Evolutionary conservation across 257 asterid genomes (phyloP).

Genomic region (Rauvolfia tetraphylla): DNA sequence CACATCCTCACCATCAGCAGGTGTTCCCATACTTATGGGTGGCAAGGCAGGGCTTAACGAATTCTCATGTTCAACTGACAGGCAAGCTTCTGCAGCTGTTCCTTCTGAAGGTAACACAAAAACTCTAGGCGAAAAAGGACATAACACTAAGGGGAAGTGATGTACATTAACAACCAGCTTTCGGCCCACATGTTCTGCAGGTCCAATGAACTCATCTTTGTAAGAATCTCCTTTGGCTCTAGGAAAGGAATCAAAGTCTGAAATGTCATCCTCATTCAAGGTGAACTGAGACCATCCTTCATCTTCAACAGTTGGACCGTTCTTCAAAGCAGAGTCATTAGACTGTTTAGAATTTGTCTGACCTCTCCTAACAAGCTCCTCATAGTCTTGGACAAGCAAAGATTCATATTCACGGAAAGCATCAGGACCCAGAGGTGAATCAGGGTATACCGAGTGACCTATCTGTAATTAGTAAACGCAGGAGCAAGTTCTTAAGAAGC

Average conservation of each 20-base stretch:
- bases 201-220: conserved; percentile 35
- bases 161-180: conserved; percentile 66
- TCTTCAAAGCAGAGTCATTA: conserved; percentile 29
- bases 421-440: conserved; percentile 98
- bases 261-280: conserved; percentile 44
- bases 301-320: conserved; percentile 40
- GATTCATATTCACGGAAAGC: conserved; percentile 86
- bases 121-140: conserved; percentile 86
- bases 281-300: conserved; percentile 77
- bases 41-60: conserved; percentile 92
- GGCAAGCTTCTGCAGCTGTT: conserved; percentile 75
- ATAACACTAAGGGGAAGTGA: conserved; percentile 84
- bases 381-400: conserved; percentile 84
- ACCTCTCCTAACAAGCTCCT: conserved; percentile 67
- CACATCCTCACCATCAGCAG: conserved; percentile 65
- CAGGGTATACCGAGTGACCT: conserved; percentile 90
- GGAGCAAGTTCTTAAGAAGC: conserved; percentile 3
- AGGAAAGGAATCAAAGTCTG: conserved; percentile 35
- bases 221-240: conserved; percentile 33
- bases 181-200: conserved; percentile 45
- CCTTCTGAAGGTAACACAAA: conserved; percentile 99
- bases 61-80: conserved; percentile 67
- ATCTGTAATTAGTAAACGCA: conserved; percentile 44
- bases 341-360: conserved; percentile 30
- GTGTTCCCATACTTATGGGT: conserved; percentile 66